Conservation (phyloP, 805 yeast species). For the Ogataea pini region DNA sequence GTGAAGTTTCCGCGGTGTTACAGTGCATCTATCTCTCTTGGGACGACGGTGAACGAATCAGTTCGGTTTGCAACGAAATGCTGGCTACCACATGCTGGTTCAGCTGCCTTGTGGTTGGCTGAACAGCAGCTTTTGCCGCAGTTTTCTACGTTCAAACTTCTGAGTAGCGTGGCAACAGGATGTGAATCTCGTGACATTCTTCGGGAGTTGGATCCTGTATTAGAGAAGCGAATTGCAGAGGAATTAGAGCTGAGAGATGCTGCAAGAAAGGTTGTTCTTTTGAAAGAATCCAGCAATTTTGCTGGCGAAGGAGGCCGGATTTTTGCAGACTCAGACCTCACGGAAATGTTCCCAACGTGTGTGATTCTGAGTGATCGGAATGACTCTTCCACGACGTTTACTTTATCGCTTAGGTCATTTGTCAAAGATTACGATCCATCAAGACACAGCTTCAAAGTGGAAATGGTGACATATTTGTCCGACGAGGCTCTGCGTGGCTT, state of each 20-base stretch:
- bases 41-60: slow-evolving; percentile 56
- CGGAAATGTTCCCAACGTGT: slow-evolving; percentile 55
- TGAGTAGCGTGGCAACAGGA: slow-evolving; percentile 47
- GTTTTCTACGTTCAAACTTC: slow-evolving; percentile 51
- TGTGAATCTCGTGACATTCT: slow-evolving; percentile 43
- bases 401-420: slow-evolving; percentile 37
- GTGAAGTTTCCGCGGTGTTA: slow-evolving; percentile 59
- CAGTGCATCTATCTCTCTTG: slow-evolving; percentile 52
- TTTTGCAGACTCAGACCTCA: slow-evolving; percentile 47
- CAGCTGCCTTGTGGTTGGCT: slow-evolving; percentile 52
- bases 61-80: slow-evolving; percentile 55
- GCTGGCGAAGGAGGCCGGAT: slow-evolving; percentile 9
- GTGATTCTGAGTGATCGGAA: slow-evolving; percentile 36
- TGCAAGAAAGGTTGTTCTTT: slow-evolving; percentile 36
- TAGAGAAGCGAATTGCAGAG: slow-evolving; percentile 35
- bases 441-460: slow-evolving; percentile 34
- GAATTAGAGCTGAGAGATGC: slow-evolving; percentile 47
- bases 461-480: slow-evolving; percentile 47
- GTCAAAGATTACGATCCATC: slow-evolving; percentile 22
- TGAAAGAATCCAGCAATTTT: slow-evolving; percentile 29
- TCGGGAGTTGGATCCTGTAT: slow-evolving; percentile 35
- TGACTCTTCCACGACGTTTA: slow-evolving; percentile 32
- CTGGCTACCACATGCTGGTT: slow-evolving; percentile 55
- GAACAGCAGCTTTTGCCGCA: slow-evolving; percentile 51
- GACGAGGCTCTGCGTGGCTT: slow-evolving; percentile 52